A percentile compares a stretch with the other conserved stretches of the same genome.
Evolutionary conservation across 129 eudicot genomes (phyloP).

Genomic region (Ambrosia trifida): DNA sequence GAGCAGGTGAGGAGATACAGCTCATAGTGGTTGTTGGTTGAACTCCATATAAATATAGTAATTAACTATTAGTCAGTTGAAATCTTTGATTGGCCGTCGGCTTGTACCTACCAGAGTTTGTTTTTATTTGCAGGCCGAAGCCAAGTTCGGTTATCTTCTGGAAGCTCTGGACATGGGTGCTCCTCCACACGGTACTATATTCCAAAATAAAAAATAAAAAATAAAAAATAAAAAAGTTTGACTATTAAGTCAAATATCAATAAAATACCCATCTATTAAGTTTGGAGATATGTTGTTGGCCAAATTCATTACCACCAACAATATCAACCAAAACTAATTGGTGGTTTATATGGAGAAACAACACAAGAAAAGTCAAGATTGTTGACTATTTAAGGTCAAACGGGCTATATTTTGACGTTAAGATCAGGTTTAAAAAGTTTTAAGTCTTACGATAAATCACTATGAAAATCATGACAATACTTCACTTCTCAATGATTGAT

Average conservation of each 20-base stretch:
- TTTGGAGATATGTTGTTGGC: neutral
- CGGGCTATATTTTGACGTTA: neutral
- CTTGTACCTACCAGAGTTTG: neutral
- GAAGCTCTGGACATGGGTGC: constrained; percentile 99
- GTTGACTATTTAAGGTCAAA: constrained; percentile 17
- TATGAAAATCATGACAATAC: neutral
- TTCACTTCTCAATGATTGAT: constrained; percentile 1
- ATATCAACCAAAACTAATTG: neutral
- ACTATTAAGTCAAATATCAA: neutral
- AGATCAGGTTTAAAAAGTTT: too few relatives aligned
- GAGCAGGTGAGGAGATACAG: constrained; percentile 61
- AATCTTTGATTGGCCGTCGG: neutral
- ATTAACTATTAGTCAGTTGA: neutral
- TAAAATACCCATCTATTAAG: neutral
- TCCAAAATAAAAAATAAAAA: neutral
- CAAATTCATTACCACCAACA: neutral
- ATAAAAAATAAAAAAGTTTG: neutral
- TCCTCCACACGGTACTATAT: constrained; percentile 86
- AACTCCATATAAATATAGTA: constrained; percentile 1
- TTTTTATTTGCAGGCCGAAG: constrained; percentile 71
- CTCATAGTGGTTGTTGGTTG: constrained; percentile 6
- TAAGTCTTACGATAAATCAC: neutral
- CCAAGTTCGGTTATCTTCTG: constrained; percentile 91
- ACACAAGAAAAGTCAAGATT: neutral
- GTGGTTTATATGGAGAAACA: neutral